Evolutionary conservation across 257 asterid species (phyloP).

Genomic region (Dorcoceras hygrometricum): DNA sequence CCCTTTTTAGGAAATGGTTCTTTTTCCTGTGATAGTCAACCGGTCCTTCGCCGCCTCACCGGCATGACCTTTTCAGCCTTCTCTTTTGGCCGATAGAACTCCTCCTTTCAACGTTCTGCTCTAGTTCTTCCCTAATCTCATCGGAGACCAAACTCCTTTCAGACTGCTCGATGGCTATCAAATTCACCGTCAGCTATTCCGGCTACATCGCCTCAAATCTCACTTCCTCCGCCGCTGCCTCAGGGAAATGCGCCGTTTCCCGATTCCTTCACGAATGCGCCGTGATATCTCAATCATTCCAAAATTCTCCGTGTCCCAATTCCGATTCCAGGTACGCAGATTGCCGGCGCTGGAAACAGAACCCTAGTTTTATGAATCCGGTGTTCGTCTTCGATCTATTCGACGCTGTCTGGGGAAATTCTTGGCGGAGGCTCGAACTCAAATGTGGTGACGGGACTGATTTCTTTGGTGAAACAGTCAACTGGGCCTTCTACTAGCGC

Average conservation of each 20-base stretch:
- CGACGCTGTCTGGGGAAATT: constrained; percentile 44
- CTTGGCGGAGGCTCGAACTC: constrained; percentile 41
- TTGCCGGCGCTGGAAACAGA: constrained; percentile 30
- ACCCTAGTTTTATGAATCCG: constrained; percentile 10
- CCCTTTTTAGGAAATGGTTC: too few relatives aligned
- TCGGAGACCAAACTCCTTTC: constrained; percentile 33
- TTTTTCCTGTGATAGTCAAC: too few relatives aligned
- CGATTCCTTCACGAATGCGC: constrained; percentile 53
- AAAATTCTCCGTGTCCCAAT: constrained; percentile 32
- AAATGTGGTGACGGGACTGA: constrained; percentile 49
- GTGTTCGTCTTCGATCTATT: constrained; percentile 35
- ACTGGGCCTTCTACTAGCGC: constrained; percentile 29
- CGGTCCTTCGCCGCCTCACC: background rate
- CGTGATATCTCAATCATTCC: constrained; percentile 38
- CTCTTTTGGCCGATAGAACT: constrained; percentile 24
- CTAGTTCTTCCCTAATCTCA: constrained; percentile 29
- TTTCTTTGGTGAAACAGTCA: constrained; percentile 54
- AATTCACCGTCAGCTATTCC: constrained; percentile 61
- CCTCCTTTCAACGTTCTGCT: constrained; percentile 25
- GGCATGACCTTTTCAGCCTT: background rate
- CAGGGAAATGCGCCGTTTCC: constrained; percentile 43
- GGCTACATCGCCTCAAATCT: constrained; percentile 62
- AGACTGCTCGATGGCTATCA: constrained; percentile 65
- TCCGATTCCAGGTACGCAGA: constrained; percentile 42
- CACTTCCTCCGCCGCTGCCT: constrained; percentile 43